Evolutionary conservation across 2,329 filamentous ascomycete species (phyloP).

Genomic region (Neofusicoccum sp.): DNA sequence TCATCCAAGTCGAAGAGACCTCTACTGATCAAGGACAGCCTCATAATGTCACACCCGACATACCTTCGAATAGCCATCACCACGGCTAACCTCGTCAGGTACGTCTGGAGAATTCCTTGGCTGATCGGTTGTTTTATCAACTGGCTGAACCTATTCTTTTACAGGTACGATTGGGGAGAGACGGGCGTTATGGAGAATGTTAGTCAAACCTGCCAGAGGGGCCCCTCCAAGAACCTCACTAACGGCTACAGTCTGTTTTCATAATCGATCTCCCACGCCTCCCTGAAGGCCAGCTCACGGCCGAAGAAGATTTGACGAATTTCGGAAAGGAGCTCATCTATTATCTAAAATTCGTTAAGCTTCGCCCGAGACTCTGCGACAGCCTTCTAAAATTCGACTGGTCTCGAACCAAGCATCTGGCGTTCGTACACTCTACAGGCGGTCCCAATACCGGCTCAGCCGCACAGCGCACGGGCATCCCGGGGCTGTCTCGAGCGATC

Average conservation of each 20-base stretch:
- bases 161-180: conserved; percentile 71
- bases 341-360: conserved; percentile 66
- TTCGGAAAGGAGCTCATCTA: conserved; percentile 71
- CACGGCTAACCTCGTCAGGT: conserved; percentile 78
- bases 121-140: background rate
- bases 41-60: conserved; percentile 74
- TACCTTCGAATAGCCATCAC: conserved; percentile 81
- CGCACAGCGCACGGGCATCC: conserved; percentile 63
- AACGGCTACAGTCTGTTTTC: conserved; percentile 61
- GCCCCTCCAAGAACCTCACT: background rate
- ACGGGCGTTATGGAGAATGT: conserved; percentile 82
- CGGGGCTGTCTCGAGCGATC: conserved; percentile 69
- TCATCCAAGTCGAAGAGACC: background rate
- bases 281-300: conserved; percentile 24
- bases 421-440: conserved; percentile 83
- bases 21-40: conserved; percentile 33
- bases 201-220: conserved; percentile 24
- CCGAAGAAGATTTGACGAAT: conserved; percentile 39
- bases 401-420: conserved; percentile 65
- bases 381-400: conserved; percentile 83
- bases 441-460: conserved; percentile 38
- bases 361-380: conserved; percentile 62
- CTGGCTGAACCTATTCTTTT: background rate
- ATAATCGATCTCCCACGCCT: conserved; percentile 83
- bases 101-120: conserved; percentile 42